These are phyloP conservation scores for Colletotrichum echinochloae DNA, from an alignment of 2,329 filamentous ascomycete species.

Conservation along the genomic window DNA sequence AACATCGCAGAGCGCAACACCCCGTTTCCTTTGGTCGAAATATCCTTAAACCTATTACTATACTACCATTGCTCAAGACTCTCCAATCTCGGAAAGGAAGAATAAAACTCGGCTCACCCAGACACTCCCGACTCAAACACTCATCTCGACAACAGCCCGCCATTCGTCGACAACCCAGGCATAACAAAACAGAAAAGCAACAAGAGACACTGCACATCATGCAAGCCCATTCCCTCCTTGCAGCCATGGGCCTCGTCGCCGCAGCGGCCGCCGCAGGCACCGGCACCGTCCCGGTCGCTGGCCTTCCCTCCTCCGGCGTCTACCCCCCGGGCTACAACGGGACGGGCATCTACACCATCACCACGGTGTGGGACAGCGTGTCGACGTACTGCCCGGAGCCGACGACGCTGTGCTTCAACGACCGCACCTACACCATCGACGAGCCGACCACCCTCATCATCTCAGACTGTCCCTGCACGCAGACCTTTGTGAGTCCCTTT, in stretches of 20 bases:
- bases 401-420: conserved; percentile 50
- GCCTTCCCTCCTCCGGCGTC: background rate
- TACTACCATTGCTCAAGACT: conserved; percentile 31
- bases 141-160: background rate
- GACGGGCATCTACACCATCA: conserved; percentile 50
- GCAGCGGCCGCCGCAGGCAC: conserved; percentile 21
- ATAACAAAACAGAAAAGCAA: conserved; percentile 35
- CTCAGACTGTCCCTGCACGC: conserved; percentile 65
- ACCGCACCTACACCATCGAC: conserved; percentile 65
- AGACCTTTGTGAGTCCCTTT: conserved; percentile 28
- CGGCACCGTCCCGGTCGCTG: conserved; percentile 24
- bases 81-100: background rate
- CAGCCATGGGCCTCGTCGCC: conserved; percentile 44
- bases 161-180: conserved; percentile 17
- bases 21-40: conserved; percentile 18
- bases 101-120: conserved; percentile 23
- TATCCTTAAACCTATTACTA: conserved; percentile 25
- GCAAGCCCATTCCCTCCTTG: conserved; percentile 46
- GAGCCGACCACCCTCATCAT: conserved; percentile 67
- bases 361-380: conserved; percentile 52
- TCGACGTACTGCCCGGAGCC: conserved; percentile 60
- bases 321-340: conserved; percentile 19
- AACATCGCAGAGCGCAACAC: conserved; percentile 27
- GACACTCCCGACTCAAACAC: background rate
- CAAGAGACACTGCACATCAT: conserved; percentile 45